These are phyloP conservation scores for Cercospora sp. DNA, from an alignment of 2,329 filamentous ascomycete genomes.

Conservation along the genomic window DNA sequence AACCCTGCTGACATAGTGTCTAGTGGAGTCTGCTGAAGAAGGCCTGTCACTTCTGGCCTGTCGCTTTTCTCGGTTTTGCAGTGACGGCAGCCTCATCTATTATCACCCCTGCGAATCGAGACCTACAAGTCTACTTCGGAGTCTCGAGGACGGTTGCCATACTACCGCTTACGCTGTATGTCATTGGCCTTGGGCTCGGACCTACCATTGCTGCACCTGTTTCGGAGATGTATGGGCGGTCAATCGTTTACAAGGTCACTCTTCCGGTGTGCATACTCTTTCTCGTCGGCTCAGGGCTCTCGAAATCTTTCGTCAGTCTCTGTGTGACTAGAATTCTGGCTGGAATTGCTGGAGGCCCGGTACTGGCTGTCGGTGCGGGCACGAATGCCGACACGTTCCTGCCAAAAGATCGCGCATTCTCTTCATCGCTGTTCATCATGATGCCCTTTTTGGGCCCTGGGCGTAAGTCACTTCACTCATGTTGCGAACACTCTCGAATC, in stretches of 20 bases:
- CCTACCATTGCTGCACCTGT: conserved; percentile 53
- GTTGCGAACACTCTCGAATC: not conserved
- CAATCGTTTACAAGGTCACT: conserved; percentile 40
- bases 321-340: conserved; percentile 48
- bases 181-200: conserved; percentile 65
- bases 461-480: conserved; percentile 28
- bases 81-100: conserved; percentile 34
- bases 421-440: conserved; percentile 42
- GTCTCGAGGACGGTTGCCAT: conserved; percentile 58
- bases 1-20: not conserved
- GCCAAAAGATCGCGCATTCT: conserved; percentile 37
- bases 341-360: conserved; percentile 41
- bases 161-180: conserved; percentile 58
- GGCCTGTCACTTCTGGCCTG: conserved; percentile 19
- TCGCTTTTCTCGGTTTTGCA: conserved; percentile 25
- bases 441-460: conserved; percentile 45
- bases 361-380: conserved; percentile 46
- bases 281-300: conserved; percentile 35
- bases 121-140: conserved; percentile 48
- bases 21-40: conserved; percentile 25
- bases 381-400: conserved; percentile 45
- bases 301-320: conserved; percentile 29
- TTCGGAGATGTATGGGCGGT: conserved; percentile 38
- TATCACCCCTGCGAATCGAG: conserved; percentile 27
- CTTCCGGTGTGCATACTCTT: conserved; percentile 41